phyloP scores from a whole-genome alignment of 1,139 yeast genomes.

The Kluyveromyces marxianus region DNA sequence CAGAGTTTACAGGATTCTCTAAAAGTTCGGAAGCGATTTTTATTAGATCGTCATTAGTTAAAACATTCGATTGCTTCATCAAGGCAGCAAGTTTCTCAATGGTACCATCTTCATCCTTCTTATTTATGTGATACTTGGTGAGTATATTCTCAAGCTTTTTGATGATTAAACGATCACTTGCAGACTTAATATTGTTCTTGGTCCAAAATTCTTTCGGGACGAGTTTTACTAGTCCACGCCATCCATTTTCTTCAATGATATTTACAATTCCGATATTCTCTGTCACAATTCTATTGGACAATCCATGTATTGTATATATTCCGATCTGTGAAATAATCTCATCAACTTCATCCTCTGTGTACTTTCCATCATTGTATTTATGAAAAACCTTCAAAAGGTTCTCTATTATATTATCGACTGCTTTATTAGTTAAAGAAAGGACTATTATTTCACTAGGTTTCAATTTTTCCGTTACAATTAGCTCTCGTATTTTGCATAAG shows the following conservation, averaged over 20 bases:
- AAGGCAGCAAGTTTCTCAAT: conserved; percentile 25
- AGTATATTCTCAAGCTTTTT: conserved; percentile 33
- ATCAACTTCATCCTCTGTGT: conserved; percentile 7
- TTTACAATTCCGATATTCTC: conserved; percentile 31
- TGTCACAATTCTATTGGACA: conserved; percentile 45
- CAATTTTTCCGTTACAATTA: conserved; percentile 36
- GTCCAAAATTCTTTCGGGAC: conserved; percentile 20
- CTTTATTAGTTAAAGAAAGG: conserved; percentile 62
- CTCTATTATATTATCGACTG: conserved; percentile 46
- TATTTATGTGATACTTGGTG: conserved; percentile 26
- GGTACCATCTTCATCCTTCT: conserved; percentile 7
- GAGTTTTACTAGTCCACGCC: conserved; percentile 37
- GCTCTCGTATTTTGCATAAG: conserved; percentile 44
- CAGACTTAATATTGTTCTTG: conserved; percentile 4
- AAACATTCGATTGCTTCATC: conserved; percentile 31
- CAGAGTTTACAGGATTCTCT: neutral
- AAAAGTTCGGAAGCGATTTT: conserved; percentile 23
- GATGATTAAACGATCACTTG: conserved; percentile 4
- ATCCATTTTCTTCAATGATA: conserved; percentile 47
- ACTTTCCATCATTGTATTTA: conserved; percentile 11
- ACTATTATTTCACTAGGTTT: conserved; percentile 51
- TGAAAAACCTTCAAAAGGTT: conserved; percentile 36
- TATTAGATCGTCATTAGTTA: conserved; percentile 38
- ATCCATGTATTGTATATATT: conserved; percentile 57
- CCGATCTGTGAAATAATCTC: conserved; percentile 34